Evolutionary conservation across 352 stramenopile genomes (phyloP).

Genomic region (Hyphochytrium catenoides): DNA sequence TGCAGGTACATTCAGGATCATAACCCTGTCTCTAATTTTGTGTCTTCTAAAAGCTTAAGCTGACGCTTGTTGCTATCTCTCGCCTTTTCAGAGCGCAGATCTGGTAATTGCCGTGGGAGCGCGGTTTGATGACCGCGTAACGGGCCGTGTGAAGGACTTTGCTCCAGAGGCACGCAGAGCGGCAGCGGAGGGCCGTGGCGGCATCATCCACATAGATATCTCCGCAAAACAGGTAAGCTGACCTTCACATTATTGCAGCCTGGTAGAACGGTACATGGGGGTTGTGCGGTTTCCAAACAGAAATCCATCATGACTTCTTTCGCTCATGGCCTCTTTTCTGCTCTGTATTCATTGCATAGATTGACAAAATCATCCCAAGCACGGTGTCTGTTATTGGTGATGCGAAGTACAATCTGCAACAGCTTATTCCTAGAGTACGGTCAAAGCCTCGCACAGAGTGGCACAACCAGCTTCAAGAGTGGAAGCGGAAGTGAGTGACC

Average conservation of each 20-base stretch:
- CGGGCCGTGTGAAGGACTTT: slow-evolving; percentile 71
- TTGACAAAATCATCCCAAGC: slow-evolving; percentile 53
- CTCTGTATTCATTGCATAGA: no score
- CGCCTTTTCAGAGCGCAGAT: no score
- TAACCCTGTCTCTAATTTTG: no score
- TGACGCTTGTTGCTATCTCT: no score
- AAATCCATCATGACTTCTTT: no score
- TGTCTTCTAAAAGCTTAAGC: no score
- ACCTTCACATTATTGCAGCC: no score
- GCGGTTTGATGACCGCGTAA: slow-evolving; percentile 89
- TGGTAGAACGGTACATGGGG: no score
- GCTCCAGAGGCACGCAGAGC: slow-evolving; percentile 69
- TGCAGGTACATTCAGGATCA: no score
- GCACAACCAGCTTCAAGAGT: slow-evolving; percentile 65
- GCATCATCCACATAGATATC: slow-evolving; percentile 90
- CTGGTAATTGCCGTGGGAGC: slow-evolving; percentile 78
- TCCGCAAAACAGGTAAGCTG: slow-evolving; percentile 56
- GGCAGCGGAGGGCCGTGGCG: slow-evolving; percentile 63
- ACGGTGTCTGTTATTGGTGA: slow-evolving; percentile 45
- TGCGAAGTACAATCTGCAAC: slow-evolving; percentile 73
- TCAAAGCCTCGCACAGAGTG: slow-evolving; percentile 59
- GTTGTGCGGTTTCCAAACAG: no score
- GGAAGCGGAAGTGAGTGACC: slow-evolving; percentile 75
- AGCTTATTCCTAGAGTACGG: slow-evolving; percentile 51
- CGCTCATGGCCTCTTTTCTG: no score